Conservation (phyloP, 495 filamentous ascomycete species). For the Neurospora discreta region DNA sequence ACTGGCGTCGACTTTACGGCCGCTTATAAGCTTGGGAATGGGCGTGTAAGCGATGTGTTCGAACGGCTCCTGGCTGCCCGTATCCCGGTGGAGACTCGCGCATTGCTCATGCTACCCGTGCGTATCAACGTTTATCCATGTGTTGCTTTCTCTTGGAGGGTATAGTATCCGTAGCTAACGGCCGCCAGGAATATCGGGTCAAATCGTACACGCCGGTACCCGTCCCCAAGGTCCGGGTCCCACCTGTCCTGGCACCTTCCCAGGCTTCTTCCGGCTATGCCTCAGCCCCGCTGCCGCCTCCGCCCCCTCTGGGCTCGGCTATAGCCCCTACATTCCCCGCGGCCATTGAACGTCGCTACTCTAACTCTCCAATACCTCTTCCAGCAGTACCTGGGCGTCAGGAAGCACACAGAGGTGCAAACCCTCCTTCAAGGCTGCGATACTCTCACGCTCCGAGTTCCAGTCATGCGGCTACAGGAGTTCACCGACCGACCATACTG, state of each 20-base stretch:
- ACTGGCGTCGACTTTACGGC: conserved; percentile 6
- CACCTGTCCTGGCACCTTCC: background rate
- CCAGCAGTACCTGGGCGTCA: conserved; percentile 1
- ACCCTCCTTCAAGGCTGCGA: background rate
- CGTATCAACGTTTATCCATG: background rate
- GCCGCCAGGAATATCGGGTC: background rate
- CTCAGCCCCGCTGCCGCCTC: background rate
- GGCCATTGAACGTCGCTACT: background rate
- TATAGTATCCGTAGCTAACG: background rate
- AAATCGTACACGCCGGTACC: conserved; percentile 2
- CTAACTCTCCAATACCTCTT: conserved; percentile 7
- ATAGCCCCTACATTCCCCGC: background rate
- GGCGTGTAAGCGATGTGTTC: conserved; percentile 7
- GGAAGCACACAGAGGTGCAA: background rate
- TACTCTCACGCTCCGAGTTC: background rate
- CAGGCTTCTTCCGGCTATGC: background rate
- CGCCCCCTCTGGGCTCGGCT: background rate
- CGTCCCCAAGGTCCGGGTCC: background rate
- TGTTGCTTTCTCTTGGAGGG: background rate
- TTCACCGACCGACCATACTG: background rate
- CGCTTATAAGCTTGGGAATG: conserved; percentile 8
- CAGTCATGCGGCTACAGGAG: background rate
- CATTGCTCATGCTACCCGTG: conserved; percentile 4
- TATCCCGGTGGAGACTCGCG: conserved; percentile 1
- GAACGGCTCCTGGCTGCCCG: conserved; percentile 6